A percentile compares a stretch with the other conserved stretches of the same genome.
Conservation (phyloP, 1,284 basidiomycete genomes). For the Cryptococcus sp. region DNA sequence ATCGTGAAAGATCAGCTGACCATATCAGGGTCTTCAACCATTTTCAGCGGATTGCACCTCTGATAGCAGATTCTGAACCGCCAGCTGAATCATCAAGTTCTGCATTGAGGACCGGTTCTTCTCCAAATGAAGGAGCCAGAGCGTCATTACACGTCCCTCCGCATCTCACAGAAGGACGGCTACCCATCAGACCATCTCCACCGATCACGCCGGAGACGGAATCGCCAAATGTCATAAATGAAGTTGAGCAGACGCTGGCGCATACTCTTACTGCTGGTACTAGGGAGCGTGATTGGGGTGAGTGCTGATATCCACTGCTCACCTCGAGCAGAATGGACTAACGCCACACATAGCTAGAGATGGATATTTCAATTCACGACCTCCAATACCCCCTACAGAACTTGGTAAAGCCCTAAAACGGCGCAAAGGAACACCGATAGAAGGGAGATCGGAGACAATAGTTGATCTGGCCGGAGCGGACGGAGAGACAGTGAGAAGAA, state of each 20-base stretch:
- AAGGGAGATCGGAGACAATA: not conserved
- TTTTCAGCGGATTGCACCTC: conserved; percentile 61
- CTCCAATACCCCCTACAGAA: conserved; percentile 50
- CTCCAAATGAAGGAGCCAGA: not conserved
- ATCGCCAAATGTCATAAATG: conserved; percentile 14
- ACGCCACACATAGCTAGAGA: conserved; percentile 27
- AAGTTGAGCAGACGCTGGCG: conserved; percentile 35
- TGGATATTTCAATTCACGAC: conserved; percentile 47
- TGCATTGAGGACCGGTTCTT: not conserved
- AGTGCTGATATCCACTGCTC: conserved; percentile 19
- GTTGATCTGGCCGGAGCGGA: not conserved
- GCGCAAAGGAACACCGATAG: conserved; percentile 1
- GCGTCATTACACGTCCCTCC: conserved; percentile 42
- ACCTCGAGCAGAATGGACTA: not conserved
- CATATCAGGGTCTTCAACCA: conserved; percentile 79
- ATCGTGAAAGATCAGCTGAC: no score
- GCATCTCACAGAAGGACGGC: conserved; percentile 14
- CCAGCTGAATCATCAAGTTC: not conserved
- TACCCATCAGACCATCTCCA: conserved; percentile 31
- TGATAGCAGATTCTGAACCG: conserved; percentile 37
- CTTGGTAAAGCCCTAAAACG: conserved; percentile 19
- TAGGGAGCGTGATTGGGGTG: conserved; percentile 38
- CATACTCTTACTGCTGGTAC: conserved; percentile 25
- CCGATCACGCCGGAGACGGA: not conserved
- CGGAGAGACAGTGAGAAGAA: not conserved